Percentiles rank a stretch among this genome's conserved stretches.
These are phyloP conservation scores for Mycena venus DNA, from an alignment of 768 basidiomycete genomes.

Conservation along the genomic window DNA sequence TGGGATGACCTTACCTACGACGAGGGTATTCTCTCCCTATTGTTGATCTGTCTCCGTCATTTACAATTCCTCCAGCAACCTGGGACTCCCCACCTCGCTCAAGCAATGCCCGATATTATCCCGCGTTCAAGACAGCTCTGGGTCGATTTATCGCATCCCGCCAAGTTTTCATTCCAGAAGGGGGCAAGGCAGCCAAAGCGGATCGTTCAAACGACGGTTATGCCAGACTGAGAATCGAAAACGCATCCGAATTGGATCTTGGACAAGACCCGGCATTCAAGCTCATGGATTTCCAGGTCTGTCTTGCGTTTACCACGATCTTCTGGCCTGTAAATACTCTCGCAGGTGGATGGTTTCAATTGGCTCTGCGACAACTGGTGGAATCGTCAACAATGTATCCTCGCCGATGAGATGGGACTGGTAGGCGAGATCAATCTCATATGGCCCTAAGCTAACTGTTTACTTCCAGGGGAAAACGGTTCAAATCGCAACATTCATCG, in stretches of 20 bases:
- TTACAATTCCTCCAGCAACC: slow-evolving; percentile 66
- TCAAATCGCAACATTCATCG: slow-evolving; percentile 89
- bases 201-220: slow-evolving; percentile 70
- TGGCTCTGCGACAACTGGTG: slow-evolving; percentile 93
- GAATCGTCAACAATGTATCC: slow-evolving; percentile 85
- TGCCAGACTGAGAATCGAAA: slow-evolving; percentile 60
- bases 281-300: slow-evolving; percentile 91
- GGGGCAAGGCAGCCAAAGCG: slow-evolving; percentile 57
- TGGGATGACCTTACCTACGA: slow-evolving; percentile 96
- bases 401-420: slow-evolving; percentile 98
- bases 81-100: slow-evolving; percentile 90
- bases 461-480: slow-evolving; percentile 86
- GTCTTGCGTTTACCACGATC: slow-evolving; percentile 31
- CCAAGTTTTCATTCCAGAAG: slow-evolving; percentile 68
- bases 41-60: neutral
- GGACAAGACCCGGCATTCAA: slow-evolving; percentile 74
- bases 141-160: slow-evolving; percentile 73
- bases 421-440: slow-evolving; percentile 53
- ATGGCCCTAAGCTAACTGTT: slow-evolving; percentile 11
- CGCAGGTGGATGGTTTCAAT: slow-evolving; percentile 82
- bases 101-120: slow-evolving; percentile 65
- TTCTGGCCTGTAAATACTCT: neutral
- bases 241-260: slow-evolving; percentile 71
- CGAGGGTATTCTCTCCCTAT: slow-evolving; percentile 67
- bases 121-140: slow-evolving; percentile 79